These are phyloP conservation scores for Amauroascus verrucosus DNA, from an alignment of 2,329 filamentous ascomycete genomes.

Conservation along the genomic window DNA sequence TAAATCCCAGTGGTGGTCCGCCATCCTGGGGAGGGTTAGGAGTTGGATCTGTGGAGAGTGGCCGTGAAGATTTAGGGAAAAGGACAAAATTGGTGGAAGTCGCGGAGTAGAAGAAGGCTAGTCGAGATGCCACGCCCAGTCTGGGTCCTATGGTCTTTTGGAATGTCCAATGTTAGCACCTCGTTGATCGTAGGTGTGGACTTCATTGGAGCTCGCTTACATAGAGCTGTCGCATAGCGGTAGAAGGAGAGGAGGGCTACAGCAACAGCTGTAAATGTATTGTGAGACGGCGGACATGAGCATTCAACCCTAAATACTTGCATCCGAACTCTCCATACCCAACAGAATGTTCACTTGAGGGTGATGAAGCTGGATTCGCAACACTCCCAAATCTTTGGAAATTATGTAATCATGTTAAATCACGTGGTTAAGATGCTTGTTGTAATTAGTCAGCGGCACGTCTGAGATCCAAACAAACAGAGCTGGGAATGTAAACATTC, in stretches of 20 bases:
- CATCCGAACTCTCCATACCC: neutral
- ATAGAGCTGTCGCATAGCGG: conserved; percentile 14
- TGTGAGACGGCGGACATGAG: conserved; percentile 13
- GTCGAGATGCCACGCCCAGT: conserved; percentile 19
- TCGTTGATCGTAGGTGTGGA: neutral
- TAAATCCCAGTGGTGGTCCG: conserved; percentile 15
- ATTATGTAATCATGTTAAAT: conserved; percentile 2
- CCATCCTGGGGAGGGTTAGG: conserved; percentile 12
- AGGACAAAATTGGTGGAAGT: conserved; percentile 14
- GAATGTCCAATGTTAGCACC: neutral
- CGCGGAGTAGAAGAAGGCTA: conserved; percentile 17
- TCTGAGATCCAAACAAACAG: conserved; percentile 8
- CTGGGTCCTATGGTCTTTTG: conserved; percentile 11
- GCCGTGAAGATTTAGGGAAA: conserved; percentile 18
- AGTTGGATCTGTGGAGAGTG: conserved; percentile 25
- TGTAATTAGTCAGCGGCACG: conserved; percentile 10
- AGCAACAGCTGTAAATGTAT: conserved; percentile 14
- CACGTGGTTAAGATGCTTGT: neutral
- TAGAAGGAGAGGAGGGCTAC: conserved; percentile 2
- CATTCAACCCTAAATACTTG: conserved; percentile 1
- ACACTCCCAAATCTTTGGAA: neutral
- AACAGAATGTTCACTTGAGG: neutral
- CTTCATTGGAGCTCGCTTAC: conserved; percentile 5
- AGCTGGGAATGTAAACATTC: conserved; percentile 5
- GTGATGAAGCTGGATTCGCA: neutral